Percentiles rank a stretch among this genome's conserved stretches.
These are phyloP conservation scores for Sugiyamaella grinbergsii DNA, from an alignment of 1,139 yeast species.

Conservation along the genomic window DNA sequence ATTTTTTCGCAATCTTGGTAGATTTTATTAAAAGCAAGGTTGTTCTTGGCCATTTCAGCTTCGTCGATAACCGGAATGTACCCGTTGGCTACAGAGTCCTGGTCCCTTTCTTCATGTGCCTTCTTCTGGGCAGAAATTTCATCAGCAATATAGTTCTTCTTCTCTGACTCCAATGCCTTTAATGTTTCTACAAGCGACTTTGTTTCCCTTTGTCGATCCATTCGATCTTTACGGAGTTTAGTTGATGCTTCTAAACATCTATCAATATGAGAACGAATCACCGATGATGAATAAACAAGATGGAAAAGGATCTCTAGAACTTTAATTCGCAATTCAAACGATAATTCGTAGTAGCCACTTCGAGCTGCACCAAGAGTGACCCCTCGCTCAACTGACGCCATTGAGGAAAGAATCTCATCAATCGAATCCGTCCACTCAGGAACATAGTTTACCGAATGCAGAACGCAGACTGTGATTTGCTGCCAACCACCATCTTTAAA, in stretches of 20 bases:
- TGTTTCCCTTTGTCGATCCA: constrained; percentile 67
- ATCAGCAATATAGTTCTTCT: constrained; percentile 46
- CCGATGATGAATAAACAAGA: constrained; percentile 57
- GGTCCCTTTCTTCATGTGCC: constrained; percentile 12
- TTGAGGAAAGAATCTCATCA: constrained; percentile 49
- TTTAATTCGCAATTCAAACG: constrained; percentile 53
- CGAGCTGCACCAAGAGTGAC: constrained; percentile 55
- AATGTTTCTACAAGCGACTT: constrained; percentile 53
- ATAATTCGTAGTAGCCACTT: constrained; percentile 54
- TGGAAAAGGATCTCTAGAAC: constrained; percentile 59
- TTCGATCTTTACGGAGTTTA: constrained; percentile 62
- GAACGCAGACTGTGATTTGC: constrained; percentile 68
- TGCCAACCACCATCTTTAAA: constrained; percentile 90
- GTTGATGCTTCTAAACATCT: constrained; percentile 67
- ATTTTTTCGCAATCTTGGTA: constrained; percentile 39
- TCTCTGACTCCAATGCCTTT: constrained; percentile 44
- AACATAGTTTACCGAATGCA: constrained; percentile 57
- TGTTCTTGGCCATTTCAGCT: constrained; percentile 48
- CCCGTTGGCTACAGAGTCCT: constrained; percentile 13
- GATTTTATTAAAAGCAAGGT: constrained; percentile 52
- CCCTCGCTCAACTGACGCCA: constrained; percentile 59
- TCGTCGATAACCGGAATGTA: constrained; percentile 51
- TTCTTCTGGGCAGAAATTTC: constrained; percentile 21
- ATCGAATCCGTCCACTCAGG: constrained; percentile 56
- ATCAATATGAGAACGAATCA: constrained; percentile 68